A percentile compares a stretch with the other conserved stretches of the same genome.
Evolutionary conservation across 345 rosid species (phyloP).

Genomic region (Mercurialis annua): DNA sequence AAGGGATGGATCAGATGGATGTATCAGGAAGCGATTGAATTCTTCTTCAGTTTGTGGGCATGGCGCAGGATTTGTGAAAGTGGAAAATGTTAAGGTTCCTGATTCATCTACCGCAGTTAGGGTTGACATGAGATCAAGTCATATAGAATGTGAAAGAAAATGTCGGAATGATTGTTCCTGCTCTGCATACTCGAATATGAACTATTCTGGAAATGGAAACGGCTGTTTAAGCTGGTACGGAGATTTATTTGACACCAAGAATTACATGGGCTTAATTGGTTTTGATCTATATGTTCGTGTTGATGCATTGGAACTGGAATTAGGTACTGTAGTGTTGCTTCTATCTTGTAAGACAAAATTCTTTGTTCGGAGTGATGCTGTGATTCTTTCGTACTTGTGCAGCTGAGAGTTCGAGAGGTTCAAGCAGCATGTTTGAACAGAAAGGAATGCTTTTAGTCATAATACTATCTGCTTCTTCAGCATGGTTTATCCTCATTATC

Average conservation of each 20-base stretch:
- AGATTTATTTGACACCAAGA: slow-evolving; percentile 13
- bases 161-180: slow-evolving; percentile 15
- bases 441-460: background rate
- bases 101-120: background rate
- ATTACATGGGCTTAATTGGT: background rate
- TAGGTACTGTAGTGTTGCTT: slow-evolving; percentile 9
- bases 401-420: background rate
- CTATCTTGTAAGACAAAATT: too few species aligned
- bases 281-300: slow-evolving; percentile 16
- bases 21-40: slow-evolving; percentile 6
- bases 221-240: slow-evolving; percentile 23
- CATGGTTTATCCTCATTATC: background rate
- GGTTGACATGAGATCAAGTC: background rate
- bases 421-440: background rate
- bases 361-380: too few species aligned
- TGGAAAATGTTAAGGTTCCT: slow-evolving; percentile 7
- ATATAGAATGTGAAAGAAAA: background rate
- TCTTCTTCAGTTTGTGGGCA: background rate
- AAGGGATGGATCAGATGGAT: slow-evolving; percentile 16
- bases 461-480: background rate
- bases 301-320: slow-evolving; percentile 15
- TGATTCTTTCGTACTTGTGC: background rate
- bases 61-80: slow-evolving; percentile 8
- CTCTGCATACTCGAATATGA: background rate
- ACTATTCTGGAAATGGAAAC: background rate